Evolutionary conservation across 2,329 filamentous ascomycete genomes (phyloP), one percentile per base, ranked within the genome.

Genomic region (Aspergillus quadricinctus): DNA sequence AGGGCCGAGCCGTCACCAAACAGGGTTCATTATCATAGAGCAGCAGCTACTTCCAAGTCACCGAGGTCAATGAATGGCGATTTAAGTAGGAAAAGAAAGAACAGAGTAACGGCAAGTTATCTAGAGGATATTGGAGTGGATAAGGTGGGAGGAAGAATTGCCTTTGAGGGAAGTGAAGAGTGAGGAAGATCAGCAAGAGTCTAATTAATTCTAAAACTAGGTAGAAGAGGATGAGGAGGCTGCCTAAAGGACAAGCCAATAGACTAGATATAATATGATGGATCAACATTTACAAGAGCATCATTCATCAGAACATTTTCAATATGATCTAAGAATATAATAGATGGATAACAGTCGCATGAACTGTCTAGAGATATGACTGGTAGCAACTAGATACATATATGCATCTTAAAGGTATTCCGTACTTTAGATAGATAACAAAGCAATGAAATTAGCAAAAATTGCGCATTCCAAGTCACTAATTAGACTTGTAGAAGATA

Each of bases 1-100:
- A 63, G 48, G 54, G 54, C 59, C 57, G 49, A 52, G 31, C 31
- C 56, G 60, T 59, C 59, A 54, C 56, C 53, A 62, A 54, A 53
- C 58, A 60, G 53, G 48, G 57, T 45, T 27, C 23, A 37, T 51
- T 60, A 64, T 64, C 21, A 49, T 63, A 60, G 17, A 43, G 21
- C 46, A 57, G 19, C 21, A 6, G 31, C 31, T 37, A 37, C 31
- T 37, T 37, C 31, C 31, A 17, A 14, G 14, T 37, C 31, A 37
- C 31, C 14, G 14, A 37, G 14, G 31, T 37, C 14, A 3, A 17
- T 37, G 14, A 7, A 37, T 17, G 14, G 31, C 31, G 6, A 37
- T 17, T 17, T 17, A 14, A 6, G 31, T 37, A 14, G 6, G 5
- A 37, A 17, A 14, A 17, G 23, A 21, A 9, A 10, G 9, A 43